Evolutionary conservation across 148 eudicot species (phyloP).

Genomic region (Amaranthus palmeri): DNA sequence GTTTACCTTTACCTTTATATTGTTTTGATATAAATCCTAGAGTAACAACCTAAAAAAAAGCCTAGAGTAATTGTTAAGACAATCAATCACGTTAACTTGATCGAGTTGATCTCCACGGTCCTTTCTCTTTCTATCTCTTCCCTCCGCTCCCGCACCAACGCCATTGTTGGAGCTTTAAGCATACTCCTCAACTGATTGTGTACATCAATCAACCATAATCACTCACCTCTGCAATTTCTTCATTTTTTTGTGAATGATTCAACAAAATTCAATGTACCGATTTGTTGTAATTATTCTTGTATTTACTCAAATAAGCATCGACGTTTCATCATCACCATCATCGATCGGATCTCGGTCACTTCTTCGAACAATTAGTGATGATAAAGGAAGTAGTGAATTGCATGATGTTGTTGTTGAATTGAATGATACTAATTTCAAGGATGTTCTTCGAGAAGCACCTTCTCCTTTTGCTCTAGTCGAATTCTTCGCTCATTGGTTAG

Average conservation of each 20-base stretch:
- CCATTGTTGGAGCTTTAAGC: too few relatives aligned
- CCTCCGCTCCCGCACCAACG: neutral
- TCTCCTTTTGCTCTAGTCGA: constrained; percentile 71
- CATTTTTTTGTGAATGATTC: neutral
- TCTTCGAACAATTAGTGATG: constrained; percentile 38
- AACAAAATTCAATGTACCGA: constrained; percentile 27
- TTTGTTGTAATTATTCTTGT: constrained; percentile 16
- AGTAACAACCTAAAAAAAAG: too few relatives aligned
- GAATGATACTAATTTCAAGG: constrained; percentile 65
- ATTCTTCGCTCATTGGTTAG: constrained; percentile 88
- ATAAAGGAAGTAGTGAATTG: constrained; percentile 7
- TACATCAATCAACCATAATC: neutral
- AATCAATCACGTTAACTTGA: too few relatives aligned
- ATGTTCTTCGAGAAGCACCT: constrained; percentile 60
- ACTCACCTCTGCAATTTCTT: neutral
- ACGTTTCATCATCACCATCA: constrained; percentile 20
- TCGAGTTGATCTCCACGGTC: too few relatives aligned
- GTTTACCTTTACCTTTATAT: too few relatives aligned
- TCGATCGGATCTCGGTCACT: constrained; percentile 57
- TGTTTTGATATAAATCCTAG: too few relatives aligned
- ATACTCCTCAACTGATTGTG: too few relatives aligned
- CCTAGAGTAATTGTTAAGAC: too few relatives aligned
- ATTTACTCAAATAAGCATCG: constrained; percentile 18
- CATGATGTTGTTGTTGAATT: constrained; percentile 61
- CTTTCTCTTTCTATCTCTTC: neutral